phyloP scores from a whole-genome alignment of 257 asterid genomes.

The Nicotiana paniculata region DNA sequence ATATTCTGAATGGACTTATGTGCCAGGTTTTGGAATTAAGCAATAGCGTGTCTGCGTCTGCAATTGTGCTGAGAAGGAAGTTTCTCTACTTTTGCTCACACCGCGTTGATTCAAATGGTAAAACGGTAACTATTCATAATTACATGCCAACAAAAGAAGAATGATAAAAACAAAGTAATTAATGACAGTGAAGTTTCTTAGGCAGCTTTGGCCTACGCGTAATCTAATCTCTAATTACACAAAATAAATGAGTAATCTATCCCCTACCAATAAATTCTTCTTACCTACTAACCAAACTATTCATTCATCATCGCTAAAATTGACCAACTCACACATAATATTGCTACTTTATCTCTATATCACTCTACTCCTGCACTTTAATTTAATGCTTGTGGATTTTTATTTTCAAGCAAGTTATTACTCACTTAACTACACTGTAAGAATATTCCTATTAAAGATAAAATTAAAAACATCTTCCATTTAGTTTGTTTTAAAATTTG shows the following conservation, averaged over 20 bases:
- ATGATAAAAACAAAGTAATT: neutral
- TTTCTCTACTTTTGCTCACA: neutral
- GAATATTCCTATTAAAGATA: too few relatives aligned
- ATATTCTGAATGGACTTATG: neutral
- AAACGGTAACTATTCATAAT: slow-evolving; percentile 2
- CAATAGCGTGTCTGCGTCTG: neutral
- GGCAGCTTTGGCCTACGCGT: neutral
- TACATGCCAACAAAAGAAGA: neutral
- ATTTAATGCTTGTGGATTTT: neutral
- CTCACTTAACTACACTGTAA: neutral
- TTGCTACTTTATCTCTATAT: neutral
- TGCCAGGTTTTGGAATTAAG: neutral
- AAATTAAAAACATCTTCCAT: too few relatives aligned
- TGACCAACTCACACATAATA: neutral
- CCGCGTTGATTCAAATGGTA: neutral
- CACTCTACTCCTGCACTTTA: neutral
- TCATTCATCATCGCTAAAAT: neutral
- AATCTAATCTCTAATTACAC: neutral
- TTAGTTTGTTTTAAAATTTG: neutral
- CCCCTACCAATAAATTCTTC: neutral
- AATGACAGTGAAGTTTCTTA: neutral
- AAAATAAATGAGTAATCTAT: neutral
- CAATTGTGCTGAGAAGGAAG: neutral
- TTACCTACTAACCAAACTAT: neutral
- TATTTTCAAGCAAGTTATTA: neutral